Conservation (phyloP, 257 asterid species). For the Solanum bukasovii region DNA sequence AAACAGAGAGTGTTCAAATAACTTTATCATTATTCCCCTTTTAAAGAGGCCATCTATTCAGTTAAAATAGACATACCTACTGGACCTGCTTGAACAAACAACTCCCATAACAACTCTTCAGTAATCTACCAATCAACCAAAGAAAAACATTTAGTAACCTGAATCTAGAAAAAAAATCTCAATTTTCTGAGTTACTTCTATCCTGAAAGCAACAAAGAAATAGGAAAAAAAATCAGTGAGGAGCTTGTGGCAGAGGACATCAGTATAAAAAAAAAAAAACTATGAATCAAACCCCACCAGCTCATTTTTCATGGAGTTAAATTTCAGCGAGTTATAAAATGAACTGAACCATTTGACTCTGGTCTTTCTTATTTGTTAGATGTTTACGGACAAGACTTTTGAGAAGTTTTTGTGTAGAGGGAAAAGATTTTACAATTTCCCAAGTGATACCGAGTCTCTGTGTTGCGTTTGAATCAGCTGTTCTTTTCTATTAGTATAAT, state of each 20-base stretch:
- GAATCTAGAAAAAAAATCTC: neutral
- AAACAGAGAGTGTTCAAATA: neutral
- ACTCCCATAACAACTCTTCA: conserved; percentile 88
- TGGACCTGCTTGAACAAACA: conserved; percentile 96
- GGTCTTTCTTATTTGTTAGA: neutral
- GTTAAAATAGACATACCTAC: conserved; percentile 48
- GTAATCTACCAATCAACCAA: conserved; percentile 38
- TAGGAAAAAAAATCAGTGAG: neutral
- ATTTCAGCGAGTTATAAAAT: neutral
- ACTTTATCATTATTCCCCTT: neutral
- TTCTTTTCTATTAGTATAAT: neutral
- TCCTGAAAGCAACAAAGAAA: neutral
- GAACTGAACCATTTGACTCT: neutral
- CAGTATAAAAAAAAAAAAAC: neutral
- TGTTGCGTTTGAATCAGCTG: neutral
- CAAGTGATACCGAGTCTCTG: neutral
- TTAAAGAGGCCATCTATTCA: neutral
- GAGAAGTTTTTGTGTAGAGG: neutral
- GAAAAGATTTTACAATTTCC: neutral
- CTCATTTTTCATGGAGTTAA: neutral
- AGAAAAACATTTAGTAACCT: conserved; percentile 17
- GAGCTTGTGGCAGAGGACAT: neutral
- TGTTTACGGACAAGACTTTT: neutral
- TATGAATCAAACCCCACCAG: neutral
- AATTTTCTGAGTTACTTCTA: neutral